Evolutionary conservation across 495 filamentous ascomycete genomes (phyloP).

Genomic region (Hypoxylon fuscum): DNA sequence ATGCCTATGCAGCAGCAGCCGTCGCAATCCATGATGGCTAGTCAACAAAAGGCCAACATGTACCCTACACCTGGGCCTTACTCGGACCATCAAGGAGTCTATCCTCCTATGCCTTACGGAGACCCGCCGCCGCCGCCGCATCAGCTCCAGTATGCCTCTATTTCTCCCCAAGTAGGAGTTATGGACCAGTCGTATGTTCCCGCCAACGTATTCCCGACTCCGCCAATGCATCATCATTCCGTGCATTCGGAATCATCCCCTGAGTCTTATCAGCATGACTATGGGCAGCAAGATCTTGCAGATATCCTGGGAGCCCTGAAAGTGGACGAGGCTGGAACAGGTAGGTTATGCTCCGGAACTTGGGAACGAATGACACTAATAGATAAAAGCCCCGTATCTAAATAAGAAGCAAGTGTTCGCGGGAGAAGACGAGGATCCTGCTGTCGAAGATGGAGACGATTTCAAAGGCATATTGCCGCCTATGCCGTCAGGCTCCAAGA

Average conservation of each 20-base stretch:
- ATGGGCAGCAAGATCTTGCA: slow-evolving; percentile 74
- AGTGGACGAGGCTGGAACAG: slow-evolving; percentile 88
- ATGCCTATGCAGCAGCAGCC: slow-evolving; percentile 55
- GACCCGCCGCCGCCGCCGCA: slow-evolving; percentile 54
- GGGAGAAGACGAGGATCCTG: slow-evolving; percentile 72
- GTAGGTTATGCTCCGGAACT: slow-evolving; percentile 60
- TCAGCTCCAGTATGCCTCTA: slow-evolving; percentile 58
- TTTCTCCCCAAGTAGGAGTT: slow-evolving; percentile 55
- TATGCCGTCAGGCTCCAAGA: slow-evolving; percentile 70
- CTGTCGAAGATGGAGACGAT: slow-evolving; percentile 79
- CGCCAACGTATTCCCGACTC: slow-evolving; percentile 60
- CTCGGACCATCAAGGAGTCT: slow-evolving; percentile 52
- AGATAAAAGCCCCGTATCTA: slow-evolving; percentile 78
- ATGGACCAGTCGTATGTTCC: slow-evolving; percentile 61
- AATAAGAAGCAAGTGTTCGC: slow-evolving; percentile 68
- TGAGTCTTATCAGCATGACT: slow-evolving; percentile 68
- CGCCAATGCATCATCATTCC: slow-evolving; percentile 61
- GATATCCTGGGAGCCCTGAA: slow-evolving; percentile 85
- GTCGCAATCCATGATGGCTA: slow-evolving; percentile 43
- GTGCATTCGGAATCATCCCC: slow-evolving; percentile 54
- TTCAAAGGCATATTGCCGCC: slow-evolving; percentile 70
- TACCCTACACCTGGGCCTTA: slow-evolving; percentile 53
- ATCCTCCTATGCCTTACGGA: slow-evolving; percentile 56
- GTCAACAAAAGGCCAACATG: slow-evolving; percentile 48
- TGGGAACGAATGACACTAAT: slow-evolving; percentile 8